These are phyloP conservation scores for Anastatica hierochuntica DNA, from an alignment of 345 rosid genomes.

Conservation along the genomic window DNA sequence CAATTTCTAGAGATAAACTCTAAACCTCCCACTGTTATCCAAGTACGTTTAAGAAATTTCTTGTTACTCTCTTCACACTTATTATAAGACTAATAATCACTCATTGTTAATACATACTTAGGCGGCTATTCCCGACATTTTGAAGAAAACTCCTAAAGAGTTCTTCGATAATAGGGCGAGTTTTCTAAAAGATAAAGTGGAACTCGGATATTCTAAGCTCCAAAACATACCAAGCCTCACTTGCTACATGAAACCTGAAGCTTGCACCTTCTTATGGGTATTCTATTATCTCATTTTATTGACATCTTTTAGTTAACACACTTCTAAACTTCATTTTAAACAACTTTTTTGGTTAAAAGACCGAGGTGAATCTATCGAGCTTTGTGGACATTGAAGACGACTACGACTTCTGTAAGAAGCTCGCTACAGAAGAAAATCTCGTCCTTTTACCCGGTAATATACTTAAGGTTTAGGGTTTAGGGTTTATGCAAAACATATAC, in stretches of 20 bases:
- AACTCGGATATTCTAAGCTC: conserved; percentile 28
- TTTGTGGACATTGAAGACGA: conserved; percentile 17
- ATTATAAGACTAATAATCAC: too few relatives aligned
- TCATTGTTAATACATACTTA: conserved; percentile 30
- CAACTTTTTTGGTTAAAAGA: background rate
- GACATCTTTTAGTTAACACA: background rate
- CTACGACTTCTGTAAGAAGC: conserved; percentile 16
- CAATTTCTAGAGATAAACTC: conserved; percentile 24
- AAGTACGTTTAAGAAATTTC: conserved; percentile 20
- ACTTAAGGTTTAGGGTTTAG: too few relatives aligned
- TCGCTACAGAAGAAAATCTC: conserved; percentile 22
- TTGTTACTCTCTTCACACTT: too few relatives aligned
- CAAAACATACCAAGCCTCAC: conserved; percentile 47
- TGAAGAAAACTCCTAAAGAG: conserved; percentile 45
- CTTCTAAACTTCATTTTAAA: background rate
- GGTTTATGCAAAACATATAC: background rate
- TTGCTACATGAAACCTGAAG: conserved; percentile 47
- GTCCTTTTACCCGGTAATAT: conserved; percentile 23
- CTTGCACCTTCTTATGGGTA: conserved; percentile 66
- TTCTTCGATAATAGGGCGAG: conserved; percentile 33
- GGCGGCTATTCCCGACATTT: conserved; percentile 57
- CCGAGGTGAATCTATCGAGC: background rate
- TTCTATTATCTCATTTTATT: background rate
- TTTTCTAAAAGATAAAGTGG: conserved; percentile 36
- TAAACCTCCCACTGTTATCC: conserved; percentile 39